Percentiles rank a stretch among this genome's conserved stretches.
Conservation (phyloP, 176 grass and related monocot species). For the Eragrostis nindensis region DNA sequence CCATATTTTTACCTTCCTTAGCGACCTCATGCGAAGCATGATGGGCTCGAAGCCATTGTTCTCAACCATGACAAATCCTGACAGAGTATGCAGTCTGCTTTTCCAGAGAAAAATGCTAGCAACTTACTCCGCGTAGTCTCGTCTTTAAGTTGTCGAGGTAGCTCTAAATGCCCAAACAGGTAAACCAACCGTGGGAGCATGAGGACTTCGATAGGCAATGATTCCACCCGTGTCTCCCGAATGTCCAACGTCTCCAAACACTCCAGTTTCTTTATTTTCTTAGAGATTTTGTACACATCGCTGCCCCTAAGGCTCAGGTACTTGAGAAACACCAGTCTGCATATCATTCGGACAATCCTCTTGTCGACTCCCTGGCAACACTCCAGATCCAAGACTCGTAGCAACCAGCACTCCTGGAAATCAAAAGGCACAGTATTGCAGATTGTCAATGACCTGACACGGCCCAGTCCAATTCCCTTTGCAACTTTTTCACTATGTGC, state of each 20-base stretch:
- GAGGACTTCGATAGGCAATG: neutral
- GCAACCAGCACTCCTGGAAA: neutral
- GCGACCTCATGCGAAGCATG: neutral
- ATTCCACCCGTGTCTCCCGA: neutral
- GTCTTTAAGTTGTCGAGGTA: neutral
- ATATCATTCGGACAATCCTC: neutral
- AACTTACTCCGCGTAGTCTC: no score
- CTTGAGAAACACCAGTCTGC: neutral
- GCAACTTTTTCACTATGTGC: neutral
- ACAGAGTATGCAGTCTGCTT: neutral
- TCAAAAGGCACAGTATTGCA: neutral
- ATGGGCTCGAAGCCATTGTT: neutral
- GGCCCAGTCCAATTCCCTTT: neutral
- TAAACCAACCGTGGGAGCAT: neutral
- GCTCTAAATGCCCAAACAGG: neutral
- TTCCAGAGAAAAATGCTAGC: neutral
- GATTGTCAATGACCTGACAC: neutral
- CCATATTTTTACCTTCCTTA: slow-evolving; percentile 23
- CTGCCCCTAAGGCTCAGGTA: slow-evolving; percentile 7
- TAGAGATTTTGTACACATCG: neutral
- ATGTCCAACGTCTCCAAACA: neutral
- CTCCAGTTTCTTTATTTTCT: neutral
- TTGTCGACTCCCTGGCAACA: neutral
- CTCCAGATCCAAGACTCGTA: neutral
- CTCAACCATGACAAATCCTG: neutral